A percentile compares a stretch with the other conserved stretches of the same genome.
Evolutionary conservation across 192 early-diverging fungal genomes (phyloP).

Genomic region (Coemansia sp.): DNA sequence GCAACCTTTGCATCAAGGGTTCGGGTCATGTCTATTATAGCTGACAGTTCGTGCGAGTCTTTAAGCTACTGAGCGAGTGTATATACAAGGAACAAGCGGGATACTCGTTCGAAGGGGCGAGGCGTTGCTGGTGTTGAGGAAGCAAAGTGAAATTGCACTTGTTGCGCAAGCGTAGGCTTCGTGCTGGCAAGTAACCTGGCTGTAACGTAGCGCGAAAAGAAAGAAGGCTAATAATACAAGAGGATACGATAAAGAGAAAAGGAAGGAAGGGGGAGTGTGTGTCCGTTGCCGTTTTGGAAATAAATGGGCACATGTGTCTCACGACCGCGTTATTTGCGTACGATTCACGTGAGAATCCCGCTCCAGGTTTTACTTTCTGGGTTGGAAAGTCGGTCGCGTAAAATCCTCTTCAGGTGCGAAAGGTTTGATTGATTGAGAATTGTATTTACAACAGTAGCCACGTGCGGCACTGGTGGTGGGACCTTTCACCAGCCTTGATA

Average conservation of each 20-base stretch:
- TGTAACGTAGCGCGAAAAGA: background rate
- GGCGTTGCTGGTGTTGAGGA: background rate
- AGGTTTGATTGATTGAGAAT: too few species aligned
- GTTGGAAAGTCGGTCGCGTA: too few species aligned
- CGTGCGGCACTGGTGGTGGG: too few species aligned
- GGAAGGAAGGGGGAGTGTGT: background rate
- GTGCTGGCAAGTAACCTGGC: background rate
- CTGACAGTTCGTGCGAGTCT: background rate
- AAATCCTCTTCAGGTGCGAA: too few species aligned
- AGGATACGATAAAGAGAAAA: background rate
- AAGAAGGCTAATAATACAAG: background rate
- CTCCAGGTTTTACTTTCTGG: too few species aligned
- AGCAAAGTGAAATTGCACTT: background rate
- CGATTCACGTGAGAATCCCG: background rate
- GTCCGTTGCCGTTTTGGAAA: too few species aligned
- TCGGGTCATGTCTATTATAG: slow-evolving; percentile 25
- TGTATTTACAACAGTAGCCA: too few species aligned
- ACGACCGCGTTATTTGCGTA: background rate
- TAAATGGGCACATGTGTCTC: background rate
- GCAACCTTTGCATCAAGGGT: slow-evolving; percentile 73
- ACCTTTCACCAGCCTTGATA: too few species aligned
- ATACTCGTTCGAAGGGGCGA: too few species aligned
- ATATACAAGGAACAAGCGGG: too few species aligned
- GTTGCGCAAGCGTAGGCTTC: background rate
- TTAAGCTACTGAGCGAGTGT: background rate